Conservation (phyloP, 371 early-diverging fungal genomes). For the Apophysomyces variabilis region DNA sequence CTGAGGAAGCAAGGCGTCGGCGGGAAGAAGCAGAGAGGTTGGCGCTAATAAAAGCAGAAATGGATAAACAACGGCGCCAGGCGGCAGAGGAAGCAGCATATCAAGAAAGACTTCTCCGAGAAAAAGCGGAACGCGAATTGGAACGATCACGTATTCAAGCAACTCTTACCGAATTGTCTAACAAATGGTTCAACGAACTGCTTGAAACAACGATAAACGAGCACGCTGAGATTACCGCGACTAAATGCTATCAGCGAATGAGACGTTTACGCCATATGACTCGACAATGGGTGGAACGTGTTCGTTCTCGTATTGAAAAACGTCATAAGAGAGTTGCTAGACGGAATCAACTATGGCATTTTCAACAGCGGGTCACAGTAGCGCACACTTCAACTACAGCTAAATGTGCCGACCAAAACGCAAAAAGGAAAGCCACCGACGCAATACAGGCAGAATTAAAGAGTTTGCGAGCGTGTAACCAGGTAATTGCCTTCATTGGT, state of each 20-base stretch:
- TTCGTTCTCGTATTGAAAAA: slow-evolving; percentile 20
- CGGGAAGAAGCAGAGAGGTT: slow-evolving; percentile 8
- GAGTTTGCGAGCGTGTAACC: slow-evolving; percentile 11
- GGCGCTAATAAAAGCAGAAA: not conserved
- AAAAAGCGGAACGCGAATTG: slow-evolving; percentile 13
- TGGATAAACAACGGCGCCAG: slow-evolving; percentile 11
- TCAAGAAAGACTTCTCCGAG: slow-evolving; percentile 9
- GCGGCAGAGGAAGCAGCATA: slow-evolving; percentile 14
- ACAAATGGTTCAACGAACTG: slow-evolving; percentile 5
- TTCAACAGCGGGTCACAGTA: not conserved
- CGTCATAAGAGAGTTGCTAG: slow-evolving; percentile 8
- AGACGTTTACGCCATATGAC: slow-evolving; percentile 14
- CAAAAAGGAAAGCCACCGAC: slow-evolving; percentile 4
- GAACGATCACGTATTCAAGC: slow-evolving; percentile 15
- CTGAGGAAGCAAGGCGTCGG: slow-evolving; percentile 10
- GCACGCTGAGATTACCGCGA: slow-evolving; percentile 10
- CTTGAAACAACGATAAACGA: slow-evolving; percentile 7
- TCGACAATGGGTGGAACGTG: slow-evolving; percentile 13
- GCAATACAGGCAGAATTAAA: slow-evolving; percentile 4
- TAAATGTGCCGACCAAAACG: slow-evolving; percentile 4
- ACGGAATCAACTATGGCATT: slow-evolving; percentile 14
- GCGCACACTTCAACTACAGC: not conserved
- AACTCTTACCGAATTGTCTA: slow-evolving; percentile 5
- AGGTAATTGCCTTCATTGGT: not conserved
- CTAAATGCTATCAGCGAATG: slow-evolving; percentile 6